Base-by-base conservation (phyloP, 2,329 filamentous ascomycete species). In the Sporothrix globosa region DNA sequence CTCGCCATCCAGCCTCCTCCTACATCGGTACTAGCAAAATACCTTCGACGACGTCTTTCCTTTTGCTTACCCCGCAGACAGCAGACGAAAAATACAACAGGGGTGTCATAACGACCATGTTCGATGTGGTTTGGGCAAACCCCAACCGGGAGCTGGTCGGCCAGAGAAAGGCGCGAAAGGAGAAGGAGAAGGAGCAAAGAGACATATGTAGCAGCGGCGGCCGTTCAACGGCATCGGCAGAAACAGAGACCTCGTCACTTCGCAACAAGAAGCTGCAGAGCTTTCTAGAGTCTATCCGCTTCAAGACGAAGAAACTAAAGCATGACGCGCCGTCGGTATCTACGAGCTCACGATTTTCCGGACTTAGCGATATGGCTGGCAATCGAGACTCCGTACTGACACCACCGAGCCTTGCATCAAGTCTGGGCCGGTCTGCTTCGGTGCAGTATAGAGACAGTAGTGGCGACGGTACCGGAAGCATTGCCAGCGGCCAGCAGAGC, bases 81-180 rank as follows among this genome's bases (percentile, higher is more conserved):
- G 9, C 34, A 60, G 27, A 68, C n/a, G 27, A n/a, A 52, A 21
- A 17, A 41, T 13, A 21, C n/a, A 48, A 21, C 11, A 34, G 44
- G 10, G 41, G 19, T n/a, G 13, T 21, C 41, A 34, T 5, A 24
- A 9, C 10, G 61, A 68, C 50, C 53, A 88, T 88, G 86, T 88
- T 87, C 76, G 85, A 88, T 75, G 83, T 88, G 44, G 79, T 86
- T 61, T 88, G 86, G 86, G 85, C 85, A 4, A 86, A 88, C 70
- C 84, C 83, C 27, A 80, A 84, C 66, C 79, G 81, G 70, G 84
- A 88, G 77, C 80, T 82, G 10, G 82, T 87, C 19, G 84, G 85
- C 2, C 83, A 88, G 75, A 81, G 83, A 69, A 82, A 83, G 19
- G 81, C 83, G 1, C 83, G 82, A 63, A 87, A 86, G 74, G 82